Percentiles rank a stretch among this genome's conserved stretches.
These are phyloP conservation scores for Artemisia argyi DNA, from an alignment of 129 eudicot genomes.

Conservation along the genomic window DNA sequence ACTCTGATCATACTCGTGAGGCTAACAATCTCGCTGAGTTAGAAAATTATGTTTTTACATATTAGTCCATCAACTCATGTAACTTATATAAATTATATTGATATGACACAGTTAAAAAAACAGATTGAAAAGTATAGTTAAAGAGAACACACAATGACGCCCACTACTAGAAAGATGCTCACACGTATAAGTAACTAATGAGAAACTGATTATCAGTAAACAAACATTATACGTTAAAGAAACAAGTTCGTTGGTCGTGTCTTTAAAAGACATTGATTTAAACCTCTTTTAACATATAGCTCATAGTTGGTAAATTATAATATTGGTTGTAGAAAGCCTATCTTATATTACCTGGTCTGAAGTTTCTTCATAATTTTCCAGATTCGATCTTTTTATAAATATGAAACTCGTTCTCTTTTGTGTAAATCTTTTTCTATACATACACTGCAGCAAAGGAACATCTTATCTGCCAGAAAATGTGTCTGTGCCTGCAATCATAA, in stretches of 20 bases:
- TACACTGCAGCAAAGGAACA: conserved; percentile 14
- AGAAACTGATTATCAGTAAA: not conserved
- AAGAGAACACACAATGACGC: not conserved
- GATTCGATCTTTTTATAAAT: not conserved
- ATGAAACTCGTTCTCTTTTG: conserved; percentile 20
- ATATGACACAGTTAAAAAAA: too few species aligned
- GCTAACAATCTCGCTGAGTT: too few species aligned
- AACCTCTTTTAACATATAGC: not conserved
- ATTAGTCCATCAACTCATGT: not conserved
- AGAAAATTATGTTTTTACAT: too few species aligned
- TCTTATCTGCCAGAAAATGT: conserved; percentile 34
- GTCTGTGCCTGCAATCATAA: conserved; percentile 47
- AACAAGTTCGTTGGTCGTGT: not conserved
- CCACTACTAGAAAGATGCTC: not conserved
- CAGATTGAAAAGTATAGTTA: not conserved
- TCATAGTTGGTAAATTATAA: not conserved
- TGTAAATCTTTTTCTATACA: conserved; percentile 2
- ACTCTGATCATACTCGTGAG: too few species aligned
- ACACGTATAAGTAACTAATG: not conserved
- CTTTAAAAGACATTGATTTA: not conserved
- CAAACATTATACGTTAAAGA: conserved; percentile 5
- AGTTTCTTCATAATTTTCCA: not conserved
- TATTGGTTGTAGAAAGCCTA: not conserved
- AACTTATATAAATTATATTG: too few species aligned
- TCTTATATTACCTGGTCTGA: not conserved